These are phyloP conservation scores for Aspergillus conjunctus DNA, from an alignment of 495 filamentous ascomycete species.

Conservation along the genomic window DNA sequence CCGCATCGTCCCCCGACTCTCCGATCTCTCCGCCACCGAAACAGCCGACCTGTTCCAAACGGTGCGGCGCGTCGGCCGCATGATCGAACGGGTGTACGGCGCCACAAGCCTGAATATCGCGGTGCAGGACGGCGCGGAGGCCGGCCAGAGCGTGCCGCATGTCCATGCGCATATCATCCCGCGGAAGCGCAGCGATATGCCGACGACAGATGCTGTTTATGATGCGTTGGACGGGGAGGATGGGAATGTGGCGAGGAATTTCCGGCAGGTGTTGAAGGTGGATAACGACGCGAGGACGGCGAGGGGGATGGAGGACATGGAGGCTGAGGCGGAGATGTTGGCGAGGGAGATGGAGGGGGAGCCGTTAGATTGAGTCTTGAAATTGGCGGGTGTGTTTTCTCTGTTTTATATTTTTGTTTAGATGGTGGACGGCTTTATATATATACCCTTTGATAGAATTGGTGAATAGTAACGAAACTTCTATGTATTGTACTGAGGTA, in stretches of 20 bases:
- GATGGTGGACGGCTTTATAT: neutral
- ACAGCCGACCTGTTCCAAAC: slow-evolving; percentile 81
- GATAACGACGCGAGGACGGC: slow-evolving; percentile 19
- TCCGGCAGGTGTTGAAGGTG: slow-evolving; percentile 25
- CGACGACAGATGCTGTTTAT: slow-evolving; percentile 70
- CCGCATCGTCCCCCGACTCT: slow-evolving; percentile 67
- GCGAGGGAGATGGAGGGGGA: slow-evolving; percentile 71
- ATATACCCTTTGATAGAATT: neutral
- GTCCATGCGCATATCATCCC: slow-evolving; percentile 95
- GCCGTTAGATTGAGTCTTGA: slow-evolving; percentile 18
- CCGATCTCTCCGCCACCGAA: slow-evolving; percentile 73
- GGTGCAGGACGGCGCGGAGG: slow-evolving; percentile 84
- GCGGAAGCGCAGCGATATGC: slow-evolving; percentile 58
- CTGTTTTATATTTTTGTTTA: neutral
- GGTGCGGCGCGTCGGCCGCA: slow-evolving; percentile 77
- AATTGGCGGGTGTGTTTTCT: neutral
- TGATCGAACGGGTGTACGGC: slow-evolving; percentile 74
- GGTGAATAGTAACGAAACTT: neutral
- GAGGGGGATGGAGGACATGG: slow-evolving; percentile 40
- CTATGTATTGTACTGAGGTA: neutral
- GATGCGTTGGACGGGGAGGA: slow-evolving; percentile 80
- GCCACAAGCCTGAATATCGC: slow-evolving; percentile 79
- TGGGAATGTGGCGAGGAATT: slow-evolving; percentile 70
- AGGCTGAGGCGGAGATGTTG: slow-evolving; percentile 64
- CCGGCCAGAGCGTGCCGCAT: slow-evolving; percentile 89